phyloP scores from a whole-genome alignment of 768 basidiomycete species.

The Hydnum rufescens region DNA sequence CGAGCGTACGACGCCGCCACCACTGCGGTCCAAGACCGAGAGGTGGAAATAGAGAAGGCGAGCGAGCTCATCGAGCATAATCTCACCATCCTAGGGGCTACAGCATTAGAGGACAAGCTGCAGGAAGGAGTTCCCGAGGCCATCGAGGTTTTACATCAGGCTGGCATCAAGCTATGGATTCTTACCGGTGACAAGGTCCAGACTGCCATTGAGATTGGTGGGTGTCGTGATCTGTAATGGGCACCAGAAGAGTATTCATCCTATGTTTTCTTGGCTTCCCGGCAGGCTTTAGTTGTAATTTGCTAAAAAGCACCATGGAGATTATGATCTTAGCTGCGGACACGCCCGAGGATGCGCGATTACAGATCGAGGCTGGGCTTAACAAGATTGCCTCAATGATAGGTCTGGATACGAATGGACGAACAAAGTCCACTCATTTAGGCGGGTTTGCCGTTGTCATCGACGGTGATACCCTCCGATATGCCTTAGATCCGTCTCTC shows the following conservation, averaged over 20 bases:
- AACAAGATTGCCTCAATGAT: conserved; percentile 84
- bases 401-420: conserved; percentile 40
- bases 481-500: conserved; percentile 56
- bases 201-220: conserved; percentile 91
- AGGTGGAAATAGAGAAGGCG: conserved; percentile 82
- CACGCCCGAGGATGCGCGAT: conserved; percentile 45
- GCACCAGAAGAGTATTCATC: not conserved
- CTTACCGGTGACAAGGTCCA: conserved; percentile 94
- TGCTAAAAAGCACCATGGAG: conserved; percentile 88
- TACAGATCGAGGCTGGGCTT: conserved; percentile 78
- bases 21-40: conserved; percentile 54
- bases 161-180: conserved; percentile 97
- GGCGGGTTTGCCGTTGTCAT: conserved; percentile 77
- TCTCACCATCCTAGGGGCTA: conserved; percentile 75
- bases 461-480: conserved; percentile 78
- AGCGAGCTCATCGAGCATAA: conserved; percentile 68
- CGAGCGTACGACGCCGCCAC: conserved; percentile 66
- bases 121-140: conserved; percentile 95
- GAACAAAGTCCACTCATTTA: conserved; percentile 36
- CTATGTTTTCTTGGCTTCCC: not conserved
- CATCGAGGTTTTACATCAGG: conserved; percentile 74
- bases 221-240: conserved; percentile 4
- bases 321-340: conserved; percentile 92
- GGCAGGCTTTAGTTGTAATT: conserved; percentile 71
- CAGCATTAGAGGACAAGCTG: conserved; percentile 90